Percentiles rank a stretch among this genome's conserved stretches.
phyloP scores from a whole-genome alignment of 2,329 filamentous ascomycete species.

The Fusarium napiforme region DNA sequence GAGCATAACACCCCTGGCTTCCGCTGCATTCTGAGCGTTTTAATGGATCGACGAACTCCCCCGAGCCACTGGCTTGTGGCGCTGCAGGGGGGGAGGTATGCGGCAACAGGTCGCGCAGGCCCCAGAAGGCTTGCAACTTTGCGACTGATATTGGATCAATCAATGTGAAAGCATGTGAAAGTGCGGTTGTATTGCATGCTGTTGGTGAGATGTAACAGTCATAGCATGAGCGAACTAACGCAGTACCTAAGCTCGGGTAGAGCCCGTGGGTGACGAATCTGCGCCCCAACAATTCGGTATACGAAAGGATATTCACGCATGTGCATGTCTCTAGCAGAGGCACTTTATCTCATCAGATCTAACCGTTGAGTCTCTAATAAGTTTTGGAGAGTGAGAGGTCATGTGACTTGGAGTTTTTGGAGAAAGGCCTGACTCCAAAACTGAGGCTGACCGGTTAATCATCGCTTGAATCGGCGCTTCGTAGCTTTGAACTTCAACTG shows the following conservation, averaged over 20 bases:
- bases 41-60: constrained; percentile 17
- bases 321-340: constrained; percentile 5
- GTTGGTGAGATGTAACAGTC: constrained; percentile 19
- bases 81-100: constrained; percentile 28
- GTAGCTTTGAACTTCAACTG: constrained; percentile 31
- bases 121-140: constrained; percentile 16
- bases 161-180: constrained; percentile 41
- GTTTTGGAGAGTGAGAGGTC: constrained; percentile 1
- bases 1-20: constrained; percentile 23
- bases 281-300: constrained; percentile 39
- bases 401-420: constrained; percentile 1
- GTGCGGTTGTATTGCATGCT: constrained; percentile 41
- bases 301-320: constrained; percentile 1
- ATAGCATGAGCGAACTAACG: background rate
- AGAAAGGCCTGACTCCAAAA: constrained; percentile 12
- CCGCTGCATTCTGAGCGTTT: constrained; percentile 22
- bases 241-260: constrained; percentile 25
- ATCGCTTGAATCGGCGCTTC: constrained; percentile 30
- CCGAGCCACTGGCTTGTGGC: constrained; percentile 31
- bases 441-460: constrained; percentile 27
- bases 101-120: background rate
- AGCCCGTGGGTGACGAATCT: constrained; percentile 24
- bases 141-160: background rate
- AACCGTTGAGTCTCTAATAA: constrained; percentile 33
- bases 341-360: constrained; percentile 33